A percentile compares a stretch with the other conserved stretches of the same genome.
phyloP scores from a whole-genome alignment of 805 yeast genomes.

The Candida krabiensis region DNA sequence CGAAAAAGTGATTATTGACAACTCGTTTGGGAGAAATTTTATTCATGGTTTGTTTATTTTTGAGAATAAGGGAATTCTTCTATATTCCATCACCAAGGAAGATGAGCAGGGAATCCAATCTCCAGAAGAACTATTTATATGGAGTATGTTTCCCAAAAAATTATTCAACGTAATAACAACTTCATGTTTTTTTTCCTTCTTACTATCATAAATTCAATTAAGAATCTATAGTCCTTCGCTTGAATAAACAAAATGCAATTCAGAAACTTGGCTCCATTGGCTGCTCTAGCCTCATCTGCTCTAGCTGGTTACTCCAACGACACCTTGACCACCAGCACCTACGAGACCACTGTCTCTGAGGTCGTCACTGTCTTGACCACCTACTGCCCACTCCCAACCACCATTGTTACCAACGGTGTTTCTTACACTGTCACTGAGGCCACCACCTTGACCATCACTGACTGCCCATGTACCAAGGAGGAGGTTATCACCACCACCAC shows the following conservation, averaged over 20 bases:
- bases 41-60: slow-evolving; percentile 15
- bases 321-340: slow-evolving; percentile 50
- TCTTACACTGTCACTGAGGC: slow-evolving; percentile 77
- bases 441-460: slow-evolving; percentile 82
- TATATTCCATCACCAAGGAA: slow-evolving; percentile 10
- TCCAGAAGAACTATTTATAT: slow-evolving; percentile 8
- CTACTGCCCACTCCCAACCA: slow-evolving; percentile 79
- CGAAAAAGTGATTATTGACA: slow-evolving; percentile 1
- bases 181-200: neutral
- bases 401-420: slow-evolving; percentile 59
- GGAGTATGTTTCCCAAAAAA: slow-evolving; percentile 2
- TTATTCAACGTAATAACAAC: neutral
- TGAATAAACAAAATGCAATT: slow-evolving; percentile 35
- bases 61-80: slow-evolving; percentile 10
- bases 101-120: neutral
- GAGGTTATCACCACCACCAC: slow-evolving; percentile 26
- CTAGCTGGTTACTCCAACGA: slow-evolving; percentile 45
- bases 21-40: neutral
- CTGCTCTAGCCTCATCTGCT: slow-evolving; percentile 41
- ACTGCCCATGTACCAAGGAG: slow-evolving; percentile 75
- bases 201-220: slow-evolving; percentile 5
- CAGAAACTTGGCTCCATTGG: slow-evolving; percentile 33
- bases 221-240: slow-evolving; percentile 33
- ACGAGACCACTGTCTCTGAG: slow-evolving; percentile 42
- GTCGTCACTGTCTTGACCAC: slow-evolving; percentile 75